phyloP scores from a whole-genome alignment of 495 filamentous ascomycete genomes.

The Amniculicola lignicola region DNA sequence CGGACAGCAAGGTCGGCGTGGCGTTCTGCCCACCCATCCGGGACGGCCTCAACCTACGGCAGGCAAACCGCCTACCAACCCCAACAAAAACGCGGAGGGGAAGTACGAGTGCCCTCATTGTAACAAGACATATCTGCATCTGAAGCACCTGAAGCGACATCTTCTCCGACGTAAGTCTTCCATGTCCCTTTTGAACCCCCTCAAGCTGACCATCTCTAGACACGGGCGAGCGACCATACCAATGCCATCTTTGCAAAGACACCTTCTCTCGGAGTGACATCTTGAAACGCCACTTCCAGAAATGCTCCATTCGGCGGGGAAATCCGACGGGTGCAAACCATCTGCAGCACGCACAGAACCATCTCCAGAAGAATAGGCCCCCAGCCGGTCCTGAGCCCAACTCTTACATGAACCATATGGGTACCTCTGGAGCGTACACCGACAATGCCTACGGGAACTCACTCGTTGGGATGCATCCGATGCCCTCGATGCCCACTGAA shows the following conservation, averaged over 20 bases:
- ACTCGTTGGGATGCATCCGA: conserved; percentile 15
- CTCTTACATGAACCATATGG: conserved; percentile 24
- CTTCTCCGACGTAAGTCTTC: conserved; percentile 81
- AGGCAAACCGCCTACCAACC: conserved; percentile 74
- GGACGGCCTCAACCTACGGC: conserved; percentile 69
- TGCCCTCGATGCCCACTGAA: conserved; percentile 22
- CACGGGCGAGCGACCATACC: conserved; percentile 94
- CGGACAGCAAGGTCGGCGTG: conserved; percentile 83
- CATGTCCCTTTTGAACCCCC: conserved; percentile 24
- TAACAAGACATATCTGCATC: conserved; percentile 94
- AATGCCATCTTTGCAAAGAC: conserved; percentile 93
- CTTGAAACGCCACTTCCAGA: conserved; percentile 96
- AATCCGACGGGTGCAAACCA: conserved; percentile 92
- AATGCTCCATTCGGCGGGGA: conserved; percentile 90
- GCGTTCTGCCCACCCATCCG: conserved; percentile 85
- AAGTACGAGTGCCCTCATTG: conserved; percentile 98
- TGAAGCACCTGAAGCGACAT: conserved; percentile 96
- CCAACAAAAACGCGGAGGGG: conserved; percentile 89
- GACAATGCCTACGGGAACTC: conserved; percentile 26
- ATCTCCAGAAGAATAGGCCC: conserved; percentile 62
- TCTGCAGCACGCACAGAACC: conserved; percentile 84
- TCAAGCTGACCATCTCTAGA: conserved; percentile 51
- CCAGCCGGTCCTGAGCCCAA: conserved; percentile 22
- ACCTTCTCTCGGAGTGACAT: conserved; percentile 99
- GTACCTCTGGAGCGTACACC: conserved; percentile 18